These are phyloP conservation scores for Candida takata DNA, from an alignment of 805 yeast species.

Conservation along the genomic window DNA sequence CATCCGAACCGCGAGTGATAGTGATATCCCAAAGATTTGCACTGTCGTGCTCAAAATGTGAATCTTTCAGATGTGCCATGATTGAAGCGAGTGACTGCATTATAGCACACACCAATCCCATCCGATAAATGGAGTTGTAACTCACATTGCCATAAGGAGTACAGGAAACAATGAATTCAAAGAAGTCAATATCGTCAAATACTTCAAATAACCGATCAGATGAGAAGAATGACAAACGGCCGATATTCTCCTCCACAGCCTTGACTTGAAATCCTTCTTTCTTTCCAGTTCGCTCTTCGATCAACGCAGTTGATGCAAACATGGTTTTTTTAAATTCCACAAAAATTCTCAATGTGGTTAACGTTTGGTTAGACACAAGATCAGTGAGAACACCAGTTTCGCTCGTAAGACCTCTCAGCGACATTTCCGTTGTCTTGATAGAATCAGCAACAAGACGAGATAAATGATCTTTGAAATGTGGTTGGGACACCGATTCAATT, in stretches of 20 bases:
- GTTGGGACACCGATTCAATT: conserved; percentile 30
- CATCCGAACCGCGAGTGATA: conserved; percentile 8
- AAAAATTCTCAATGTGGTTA: conserved; percentile 50
- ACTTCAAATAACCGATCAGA: conserved; percentile 28
- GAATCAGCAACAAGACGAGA: conserved; percentile 41
- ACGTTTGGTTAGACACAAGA: conserved; percentile 55
- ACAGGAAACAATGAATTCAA: conserved; percentile 43
- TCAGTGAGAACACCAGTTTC: conserved; percentile 40
- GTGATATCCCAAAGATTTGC: conserved; percentile 33
- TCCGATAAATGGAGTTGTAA: conserved; percentile 37
- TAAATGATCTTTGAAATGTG: conserved; percentile 21
- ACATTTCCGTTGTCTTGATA: conserved; percentile 57
- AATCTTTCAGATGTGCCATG: conserved; percentile 19
- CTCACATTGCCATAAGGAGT: conserved; percentile 42
- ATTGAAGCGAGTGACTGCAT: conserved; percentile 35
- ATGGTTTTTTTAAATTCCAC: conserved; percentile 28
- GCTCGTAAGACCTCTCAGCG: conserved; percentile 43
- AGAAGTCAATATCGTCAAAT: conserved; percentile 40
- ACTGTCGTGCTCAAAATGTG: conserved; percentile 21
- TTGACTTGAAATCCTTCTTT: conserved; percentile 7
- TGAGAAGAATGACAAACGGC: conserved; percentile 30
- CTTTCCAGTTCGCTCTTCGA: conserved; percentile 1
- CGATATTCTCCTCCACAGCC: conserved; percentile 21
- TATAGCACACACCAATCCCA: conserved; percentile 47
- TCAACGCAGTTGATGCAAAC: conserved; percentile 5